phyloP scores from a whole-genome alignment of 2,329 filamentous ascomycete genomes.

The Botrytis medusae region DNA sequence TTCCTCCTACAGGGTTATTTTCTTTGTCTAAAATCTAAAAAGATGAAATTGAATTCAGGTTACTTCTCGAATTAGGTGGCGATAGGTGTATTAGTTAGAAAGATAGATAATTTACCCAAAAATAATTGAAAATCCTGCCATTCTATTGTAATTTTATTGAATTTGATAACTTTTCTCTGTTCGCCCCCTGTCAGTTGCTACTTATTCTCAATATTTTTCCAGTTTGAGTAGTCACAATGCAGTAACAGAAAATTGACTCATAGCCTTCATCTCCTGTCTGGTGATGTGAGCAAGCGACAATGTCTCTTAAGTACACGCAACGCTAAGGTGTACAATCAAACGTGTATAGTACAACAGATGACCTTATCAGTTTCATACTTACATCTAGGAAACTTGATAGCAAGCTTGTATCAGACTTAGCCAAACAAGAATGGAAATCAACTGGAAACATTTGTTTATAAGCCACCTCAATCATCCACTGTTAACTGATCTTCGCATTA shows the following conservation, averaged over 20 bases:
- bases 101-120: not conserved
- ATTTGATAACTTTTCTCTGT: not conserved
- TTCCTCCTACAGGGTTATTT: not conserved
- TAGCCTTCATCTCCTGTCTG: not conserved
- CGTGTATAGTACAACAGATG: not conserved
- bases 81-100: not conserved
- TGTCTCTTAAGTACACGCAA: not conserved
- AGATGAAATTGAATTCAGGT: not conserved
- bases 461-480: not conserved
- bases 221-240: not conserved
- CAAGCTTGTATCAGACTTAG: not conserved
- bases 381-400: not conserved
- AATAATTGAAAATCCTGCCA: not conserved
- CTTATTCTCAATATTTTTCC: no score
- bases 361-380: not conserved
- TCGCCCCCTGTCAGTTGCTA: rapidly evolving
- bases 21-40: not conserved
- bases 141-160: not conserved
- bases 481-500: not conserved
- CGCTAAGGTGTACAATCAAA: not conserved
- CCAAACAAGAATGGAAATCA: not conserved
- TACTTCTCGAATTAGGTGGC: not conserved
- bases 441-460: not conserved
- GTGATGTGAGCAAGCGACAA: not conserved
- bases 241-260: not conserved